Evolutionary conservation across 371 early-diverging fungal genomes (phyloP), one percentile per base, ranked within the genome.

Genomic region (Mortierella sp.): DNA sequence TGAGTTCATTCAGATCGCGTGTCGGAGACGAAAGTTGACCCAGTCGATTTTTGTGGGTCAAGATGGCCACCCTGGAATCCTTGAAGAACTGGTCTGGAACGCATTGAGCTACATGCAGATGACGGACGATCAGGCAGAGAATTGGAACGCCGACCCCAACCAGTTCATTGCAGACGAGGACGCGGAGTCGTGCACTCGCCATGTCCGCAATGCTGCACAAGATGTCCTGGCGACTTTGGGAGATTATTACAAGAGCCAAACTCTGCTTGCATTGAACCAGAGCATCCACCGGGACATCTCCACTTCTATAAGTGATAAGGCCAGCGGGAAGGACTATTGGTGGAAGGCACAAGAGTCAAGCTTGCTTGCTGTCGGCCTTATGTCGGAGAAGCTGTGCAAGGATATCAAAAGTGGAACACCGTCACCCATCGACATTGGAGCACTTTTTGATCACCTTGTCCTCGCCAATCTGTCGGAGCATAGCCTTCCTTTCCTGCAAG

Each of bases 151-250:
- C 34, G 97, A 98, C 84, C 92, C 95, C 63, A 96, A 97, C 76
- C 93, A 96, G 78, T 98, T 93, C 78, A 94, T 97, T 44, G 96
- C 96, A 24, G 98, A 97, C 80, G 97, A 96, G 73, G 96, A 96
- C 65, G 97, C 97, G 70, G 96, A 96, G 52, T 94, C 95, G 4
- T 93, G 92, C 52, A 92, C 92, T 8, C 96, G 93, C 83, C 97
- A 93, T 72, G 94, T 97, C 57, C 93, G 98, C 77, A 92, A 97
- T n/a, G 95, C 97, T 26, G 94, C 95, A 0, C 91, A 94, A 71
- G 97, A 97, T 88, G 89, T 96, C 24, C 86, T 97, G 44, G n/a
- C 79, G 88, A 76, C 91, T 3, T 83, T 95, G 26, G 83, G 90
- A 60, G 93, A 93, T 13, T 87, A 90, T 21, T 96, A 92, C 82